Base-by-base conservation (phyloP, 371 early-diverging fungal genomes). In the Rhizopus arrhizus region DNA sequence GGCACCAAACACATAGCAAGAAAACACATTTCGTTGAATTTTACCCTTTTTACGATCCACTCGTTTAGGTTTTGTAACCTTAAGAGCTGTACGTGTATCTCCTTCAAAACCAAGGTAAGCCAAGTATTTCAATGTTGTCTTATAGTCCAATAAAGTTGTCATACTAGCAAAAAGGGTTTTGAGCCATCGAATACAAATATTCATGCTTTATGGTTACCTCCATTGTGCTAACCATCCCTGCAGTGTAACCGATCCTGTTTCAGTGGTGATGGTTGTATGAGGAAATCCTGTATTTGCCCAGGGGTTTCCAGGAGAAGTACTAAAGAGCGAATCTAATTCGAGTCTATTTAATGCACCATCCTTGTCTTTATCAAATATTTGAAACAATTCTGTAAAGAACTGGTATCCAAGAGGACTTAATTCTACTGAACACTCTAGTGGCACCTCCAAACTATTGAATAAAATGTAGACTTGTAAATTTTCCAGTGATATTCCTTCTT, bases 211-310 rank as follows among this genome's bases (percentile, higher is more conserved):
- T 22, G 22, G 22, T 22, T 70, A 91, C 91, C 91, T 95, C 98
- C 98, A 98, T 68, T 95, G 95, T 22, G 96, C 97, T 43, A 98
- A 74, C 82, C 95, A 98, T 15, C 97, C 96, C 72, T 96, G 97
- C 42, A 97, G 75, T 5, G 97, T 95, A 6, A 98, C 92, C 5
- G 90, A 87, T 3, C 94, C 95, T 3, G 89, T 78, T 28, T 91
- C 91, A 31, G 93, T 93, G 12, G 96, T 94, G 16, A 95, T 85
- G 1, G 94, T 93, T 10, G 95, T 90, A 57, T 94, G 89, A n/a
- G 95, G 95, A 61, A 95, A 95, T 22, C 86, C 92, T 13, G 87
- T 86, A 42, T 84, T 82, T 28, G 83, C 80, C 96, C 97, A 96
- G 12, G 96, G 96, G 56, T 90, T 90, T 8, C 90, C 92, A 0